Percentiles rank a stretch among this genome's conserved stretches.
Conservation (phyloP, 139 green algal species). For the Coelastrella sp. region DNA sequence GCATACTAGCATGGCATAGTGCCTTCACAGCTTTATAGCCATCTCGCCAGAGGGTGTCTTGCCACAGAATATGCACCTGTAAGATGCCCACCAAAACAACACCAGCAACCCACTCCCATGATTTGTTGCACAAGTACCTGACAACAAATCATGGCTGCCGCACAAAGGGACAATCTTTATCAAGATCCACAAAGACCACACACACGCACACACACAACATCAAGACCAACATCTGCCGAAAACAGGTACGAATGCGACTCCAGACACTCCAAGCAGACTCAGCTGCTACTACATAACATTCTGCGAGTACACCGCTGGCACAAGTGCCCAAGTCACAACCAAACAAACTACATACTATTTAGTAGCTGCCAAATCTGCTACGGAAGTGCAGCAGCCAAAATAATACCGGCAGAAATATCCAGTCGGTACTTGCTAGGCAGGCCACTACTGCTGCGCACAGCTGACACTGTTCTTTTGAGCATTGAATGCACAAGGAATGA, state of each 20-base stretch:
- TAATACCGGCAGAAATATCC: neutral
- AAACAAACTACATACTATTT: neutral
- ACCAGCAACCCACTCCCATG: neutral
- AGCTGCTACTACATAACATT: neutral
- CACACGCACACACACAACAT: too few species aligned
- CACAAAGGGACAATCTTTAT: neutral
- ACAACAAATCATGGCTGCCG: neutral
- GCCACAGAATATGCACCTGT: too few species aligned
- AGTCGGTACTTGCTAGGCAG: neutral
- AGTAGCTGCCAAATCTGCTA: neutral
- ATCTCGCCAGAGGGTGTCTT: too few species aligned
- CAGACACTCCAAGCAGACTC: neutral
- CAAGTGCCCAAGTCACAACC: too few species aligned
- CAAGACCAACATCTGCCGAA: neutral
- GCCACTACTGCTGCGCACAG: neutral
- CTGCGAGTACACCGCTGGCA: too few species aligned
- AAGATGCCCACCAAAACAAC: too few species aligned
- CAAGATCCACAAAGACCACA: too few species aligned
- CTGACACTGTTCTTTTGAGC: neutral
- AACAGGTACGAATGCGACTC: neutral
- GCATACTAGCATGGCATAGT: too few species aligned
- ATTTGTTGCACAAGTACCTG: neutral
- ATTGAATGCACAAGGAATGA: neutral
- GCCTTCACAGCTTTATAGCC: too few species aligned
- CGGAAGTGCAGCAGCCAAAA: neutral